A percentile compares a stretch with the other conserved stretches of the same genome.
Evolutionary conservation across 768 basidiomycete genomes (phyloP).

Genomic region (Leccinum boreale): DNA sequence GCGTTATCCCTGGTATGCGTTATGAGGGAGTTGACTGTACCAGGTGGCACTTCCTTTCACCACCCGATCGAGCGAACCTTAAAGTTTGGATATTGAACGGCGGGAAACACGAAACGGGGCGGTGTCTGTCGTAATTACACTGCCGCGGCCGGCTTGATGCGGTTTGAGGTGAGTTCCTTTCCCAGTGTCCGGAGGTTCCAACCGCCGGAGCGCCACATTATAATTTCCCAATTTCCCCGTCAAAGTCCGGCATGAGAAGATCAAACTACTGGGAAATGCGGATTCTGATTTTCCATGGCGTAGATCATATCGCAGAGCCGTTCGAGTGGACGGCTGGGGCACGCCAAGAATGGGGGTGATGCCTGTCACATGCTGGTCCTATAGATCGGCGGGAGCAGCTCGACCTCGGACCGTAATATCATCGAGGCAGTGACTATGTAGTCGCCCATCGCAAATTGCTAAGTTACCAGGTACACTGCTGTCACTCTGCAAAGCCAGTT

Average conservation of each 20-base stretch:
- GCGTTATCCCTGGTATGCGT: too few relatives aligned
- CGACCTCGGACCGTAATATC: not conserved
- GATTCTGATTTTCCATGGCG: conserved; percentile 9
- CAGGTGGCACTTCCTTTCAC: too few relatives aligned
- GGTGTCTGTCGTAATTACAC: not conserved
- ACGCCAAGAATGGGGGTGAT: not conserved
- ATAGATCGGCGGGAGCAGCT: not conserved
- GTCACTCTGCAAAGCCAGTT: not conserved
- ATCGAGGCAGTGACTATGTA: not conserved
- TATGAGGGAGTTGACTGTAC: too few relatives aligned
- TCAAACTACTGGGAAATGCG: conserved; percentile 2
- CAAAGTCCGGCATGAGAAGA: conserved; percentile 4
- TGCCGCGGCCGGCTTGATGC: not conserved
- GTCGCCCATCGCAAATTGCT: too few relatives aligned
- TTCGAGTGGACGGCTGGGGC: not conserved
- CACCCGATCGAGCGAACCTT: too few relatives aligned
- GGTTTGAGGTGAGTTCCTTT: not conserved
- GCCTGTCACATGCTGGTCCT: not conserved
- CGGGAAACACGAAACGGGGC: too few relatives aligned
- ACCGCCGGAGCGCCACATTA: conserved; percentile 12
- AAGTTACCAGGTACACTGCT: too few relatives aligned
- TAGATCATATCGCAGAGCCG: conserved; percentile 6
- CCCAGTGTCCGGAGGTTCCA: conserved; percentile 7
- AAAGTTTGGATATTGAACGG: too few relatives aligned
- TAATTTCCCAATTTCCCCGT: conserved; percentile 4